Percentiles rank a stretch among this genome's conserved stretches.
Conservation (phyloP, 345 rosid species). For the Acer saccharum region DNA sequence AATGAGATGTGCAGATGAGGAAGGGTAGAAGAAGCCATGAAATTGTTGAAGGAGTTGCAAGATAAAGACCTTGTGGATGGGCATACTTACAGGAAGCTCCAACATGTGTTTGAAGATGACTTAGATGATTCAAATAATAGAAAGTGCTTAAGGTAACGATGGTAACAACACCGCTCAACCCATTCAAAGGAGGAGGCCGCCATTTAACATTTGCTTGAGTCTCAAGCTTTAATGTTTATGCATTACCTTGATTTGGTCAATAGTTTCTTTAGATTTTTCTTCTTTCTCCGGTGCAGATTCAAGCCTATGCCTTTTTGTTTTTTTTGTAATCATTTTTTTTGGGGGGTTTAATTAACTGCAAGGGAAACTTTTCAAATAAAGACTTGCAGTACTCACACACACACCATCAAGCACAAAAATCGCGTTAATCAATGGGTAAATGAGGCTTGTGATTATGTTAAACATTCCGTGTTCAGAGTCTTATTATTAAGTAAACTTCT, state of each 20-base stretch:
- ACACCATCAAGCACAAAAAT: neutral
- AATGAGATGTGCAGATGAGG: conserved; percentile 76
- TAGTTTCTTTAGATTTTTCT: neutral
- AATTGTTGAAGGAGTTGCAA: conserved; percentile 56
- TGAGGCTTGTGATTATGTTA: neutral
- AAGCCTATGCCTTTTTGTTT: neutral
- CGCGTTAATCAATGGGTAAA: neutral
- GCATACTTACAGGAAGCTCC: conserved; percentile 57
- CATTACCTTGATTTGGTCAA: neutral
- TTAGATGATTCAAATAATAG: conserved; percentile 31
- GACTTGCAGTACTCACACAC: neutral
- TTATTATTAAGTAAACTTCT: neutral
- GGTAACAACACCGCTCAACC: no score
- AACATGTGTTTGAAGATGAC: conserved; percentile 61
- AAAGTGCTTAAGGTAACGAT: conserved; percentile 14
- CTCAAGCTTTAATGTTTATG: no score
- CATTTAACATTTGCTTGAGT: no score
- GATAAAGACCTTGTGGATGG: conserved; percentile 62
- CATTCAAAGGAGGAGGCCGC: no score
- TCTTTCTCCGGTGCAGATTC: neutral
- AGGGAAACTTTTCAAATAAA: no score
- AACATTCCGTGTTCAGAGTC: neutral
- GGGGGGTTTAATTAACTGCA: no score
- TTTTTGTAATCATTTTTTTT: neutral
- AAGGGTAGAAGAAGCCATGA: conserved; percentile 53